Percentiles rank a stretch among this genome's conserved stretches.
Evolutionary conservation across 768 basidiomycete species (phyloP).

Genomic region (Chalciporus sphaerocephalus): DNA sequence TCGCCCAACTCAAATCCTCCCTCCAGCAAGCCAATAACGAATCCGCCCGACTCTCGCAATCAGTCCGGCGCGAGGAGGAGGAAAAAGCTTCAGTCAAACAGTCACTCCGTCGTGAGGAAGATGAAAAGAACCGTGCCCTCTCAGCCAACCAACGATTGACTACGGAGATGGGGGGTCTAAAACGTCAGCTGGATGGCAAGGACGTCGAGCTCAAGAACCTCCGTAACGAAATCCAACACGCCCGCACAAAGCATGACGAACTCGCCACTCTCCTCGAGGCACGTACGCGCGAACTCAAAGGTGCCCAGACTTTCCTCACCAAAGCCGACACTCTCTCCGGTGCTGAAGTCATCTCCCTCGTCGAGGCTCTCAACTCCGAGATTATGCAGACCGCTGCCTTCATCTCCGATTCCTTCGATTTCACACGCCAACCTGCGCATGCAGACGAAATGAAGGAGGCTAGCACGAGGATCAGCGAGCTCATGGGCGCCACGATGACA

Average conservation of each 20-base stretch:
- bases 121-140: slow-evolving; percentile 15
- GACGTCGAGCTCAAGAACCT: slow-evolving; percentile 24
- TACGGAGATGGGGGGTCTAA: slow-evolving; percentile 11
- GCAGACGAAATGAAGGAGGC: slow-evolving; percentile 29
- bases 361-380: slow-evolving; percentile 45
- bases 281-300: slow-evolving; percentile 38
- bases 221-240: slow-evolving; percentile 25
- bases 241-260: slow-evolving; percentile 24
- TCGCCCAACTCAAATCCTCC: slow-evolving; percentile 6
- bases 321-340: slow-evolving; percentile 42
- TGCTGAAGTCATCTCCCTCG: slow-evolving; percentile 37
- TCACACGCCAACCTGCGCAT: slow-evolving; percentile 19
- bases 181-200: slow-evolving; percentile 23
- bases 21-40: slow-evolving; percentile 12
- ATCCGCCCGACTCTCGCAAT: slow-evolving; percentile 5
- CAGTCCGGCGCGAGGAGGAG: slow-evolving; percentile 19
- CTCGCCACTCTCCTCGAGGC: slow-evolving; percentile 31
- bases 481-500: slow-evolving; percentile 29
- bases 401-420: slow-evolving; percentile 40
- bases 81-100: slow-evolving; percentile 15
- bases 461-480: slow-evolving; percentile 25
- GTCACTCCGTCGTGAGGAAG: slow-evolving; percentile 18
- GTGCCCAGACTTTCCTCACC: slow-evolving; percentile 41
- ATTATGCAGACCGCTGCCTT: slow-evolving; percentile 44
- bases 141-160: slow-evolving; percentile 12